Evolutionary conservation across 2,329 filamentous ascomycete species (phyloP).

Genomic region (Colletotrichum melonis): DNA sequence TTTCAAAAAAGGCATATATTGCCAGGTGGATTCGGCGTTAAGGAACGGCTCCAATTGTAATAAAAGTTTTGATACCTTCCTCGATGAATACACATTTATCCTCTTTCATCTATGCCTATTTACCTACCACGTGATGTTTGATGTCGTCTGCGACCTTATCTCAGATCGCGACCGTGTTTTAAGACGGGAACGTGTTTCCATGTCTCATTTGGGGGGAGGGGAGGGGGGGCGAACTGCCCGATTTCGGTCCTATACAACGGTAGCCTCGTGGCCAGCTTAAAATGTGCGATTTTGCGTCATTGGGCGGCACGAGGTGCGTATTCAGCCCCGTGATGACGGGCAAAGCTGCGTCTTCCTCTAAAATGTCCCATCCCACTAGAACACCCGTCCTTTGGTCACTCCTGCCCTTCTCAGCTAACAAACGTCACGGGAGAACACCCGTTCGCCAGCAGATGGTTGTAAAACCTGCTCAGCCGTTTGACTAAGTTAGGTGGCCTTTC

Average conservation of each 20-base stretch:
- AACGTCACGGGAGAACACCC: conserved; percentile 22
- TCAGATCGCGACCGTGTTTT: background rate
- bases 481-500: background rate
- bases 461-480: conserved; percentile 16
- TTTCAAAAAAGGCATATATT: conserved; percentile 19
- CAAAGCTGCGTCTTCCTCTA: background rate
- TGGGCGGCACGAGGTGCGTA: conserved; percentile 26
- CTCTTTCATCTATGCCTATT: background rate
- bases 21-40: conserved; percentile 31
- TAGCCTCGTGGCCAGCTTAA: conserved; percentile 50
- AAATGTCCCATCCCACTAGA: conserved; percentile 4
- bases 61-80: conserved; percentile 31
- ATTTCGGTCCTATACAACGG: conserved; percentile 42
- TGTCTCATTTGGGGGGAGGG: background rate
- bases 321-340: conserved; percentile 29
- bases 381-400: conserved; percentile 8
- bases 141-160: background rate
- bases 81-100: background rate
- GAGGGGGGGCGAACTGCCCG: background rate
- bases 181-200: background rate
- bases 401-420: conserved; percentile 2
- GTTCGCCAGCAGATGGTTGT: conserved; percentile 5
- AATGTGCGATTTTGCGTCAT: conserved; percentile 14
- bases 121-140: background rate
- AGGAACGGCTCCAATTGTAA: conserved; percentile 25